Evolutionary conservation across 2,329 filamentous ascomycete genomes (phyloP), one percentile per base, ranked within the genome.

Genomic region (Exophiala dermatitidis): DNA sequence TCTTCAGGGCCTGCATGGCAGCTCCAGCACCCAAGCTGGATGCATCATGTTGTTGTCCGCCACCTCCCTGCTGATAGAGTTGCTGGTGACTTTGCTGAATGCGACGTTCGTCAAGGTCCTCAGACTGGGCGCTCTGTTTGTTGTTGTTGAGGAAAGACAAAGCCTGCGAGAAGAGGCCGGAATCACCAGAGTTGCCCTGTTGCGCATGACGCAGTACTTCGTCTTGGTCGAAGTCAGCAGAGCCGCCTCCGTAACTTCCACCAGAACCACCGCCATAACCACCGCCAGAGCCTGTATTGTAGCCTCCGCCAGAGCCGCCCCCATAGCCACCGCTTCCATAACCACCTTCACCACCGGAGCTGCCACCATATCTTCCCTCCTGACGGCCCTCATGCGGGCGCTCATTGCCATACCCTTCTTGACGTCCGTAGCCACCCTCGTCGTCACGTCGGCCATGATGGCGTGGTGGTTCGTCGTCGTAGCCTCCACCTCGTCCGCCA

Each of bases 81-180:
- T 85, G 78, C 72, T 90, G 79, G 73, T 96, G 89, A 61, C 86
- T 85, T 56, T 88, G 73, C 47, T 80, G 67, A 66, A 86, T 28
- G 10, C 56, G 55, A n/a, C 38, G 81, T 61, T 86, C 78, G 12
- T 86, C 65, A 33, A 79, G 74, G 50, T 79, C 74, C 37, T 75
- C 69, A 37, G 73, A 66, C 2, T 64, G 54, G 36, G 77, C 68
- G 19, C 71, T 67, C 29, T 75, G 71, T 64, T 79, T 74, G 65
- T 78, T 75, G 57, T 80, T 75, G 10, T 71, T 67, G 1, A 86
- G 70, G 66, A 78, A 73, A 48, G 74, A 72, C 26, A 85, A 66
- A 1, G 79, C 81, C 19, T 68, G 72, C 57, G 71, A 74, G 72
- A 86, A 86, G 40, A 85, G 62, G 45, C 60, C 67, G 59, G 79